These are phyloP conservation scores for Cymodocea nodosa DNA, from an alignment of 116 monocot species.

Conservation along the genomic window DNA sequence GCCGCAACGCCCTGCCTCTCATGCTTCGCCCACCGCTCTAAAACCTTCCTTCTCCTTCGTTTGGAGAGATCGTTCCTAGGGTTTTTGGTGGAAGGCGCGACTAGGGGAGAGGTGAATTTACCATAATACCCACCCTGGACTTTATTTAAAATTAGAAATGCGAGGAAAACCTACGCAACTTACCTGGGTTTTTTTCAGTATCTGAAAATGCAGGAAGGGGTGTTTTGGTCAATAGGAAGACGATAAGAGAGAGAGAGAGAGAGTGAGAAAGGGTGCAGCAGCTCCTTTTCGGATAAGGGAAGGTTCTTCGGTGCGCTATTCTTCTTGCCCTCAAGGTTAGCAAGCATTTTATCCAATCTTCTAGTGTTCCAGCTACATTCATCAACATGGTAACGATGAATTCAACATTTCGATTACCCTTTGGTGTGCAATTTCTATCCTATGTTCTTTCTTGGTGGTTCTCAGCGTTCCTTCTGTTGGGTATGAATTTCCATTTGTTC, in stretches of 20 bases:
- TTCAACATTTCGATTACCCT: too few species aligned
- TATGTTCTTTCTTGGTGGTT: too few species aligned
- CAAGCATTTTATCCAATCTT: too few species aligned
- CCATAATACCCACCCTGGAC: neutral
- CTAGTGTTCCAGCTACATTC: too few species aligned
- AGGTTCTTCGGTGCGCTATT: neutral
- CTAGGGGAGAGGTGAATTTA: neutral
- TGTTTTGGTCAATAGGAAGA: neutral
- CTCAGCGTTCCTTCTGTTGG: neutral
- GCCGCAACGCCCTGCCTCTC: constrained; percentile 8
- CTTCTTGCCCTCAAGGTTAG: neutral
- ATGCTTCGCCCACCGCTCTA: neutral
- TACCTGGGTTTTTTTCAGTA: too few species aligned
- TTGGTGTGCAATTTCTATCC: too few species aligned
- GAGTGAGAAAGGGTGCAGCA: neutral
- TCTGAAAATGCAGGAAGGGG: neutral
- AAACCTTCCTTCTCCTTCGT: neutral
- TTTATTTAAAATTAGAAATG: too few species aligned
- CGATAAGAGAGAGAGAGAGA: neutral
- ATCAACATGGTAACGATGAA: too few species aligned
- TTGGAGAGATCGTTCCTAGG: neutral
- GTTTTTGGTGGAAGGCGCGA: neutral
- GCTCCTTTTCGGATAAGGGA: constrained; percentile 4
- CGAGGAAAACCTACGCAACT: neutral
- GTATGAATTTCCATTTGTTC: neutral